Base-by-base conservation (phyloP, 192 early-diverging fungal genomes). In the Jimgerdemannia lactiflua region DNA sequence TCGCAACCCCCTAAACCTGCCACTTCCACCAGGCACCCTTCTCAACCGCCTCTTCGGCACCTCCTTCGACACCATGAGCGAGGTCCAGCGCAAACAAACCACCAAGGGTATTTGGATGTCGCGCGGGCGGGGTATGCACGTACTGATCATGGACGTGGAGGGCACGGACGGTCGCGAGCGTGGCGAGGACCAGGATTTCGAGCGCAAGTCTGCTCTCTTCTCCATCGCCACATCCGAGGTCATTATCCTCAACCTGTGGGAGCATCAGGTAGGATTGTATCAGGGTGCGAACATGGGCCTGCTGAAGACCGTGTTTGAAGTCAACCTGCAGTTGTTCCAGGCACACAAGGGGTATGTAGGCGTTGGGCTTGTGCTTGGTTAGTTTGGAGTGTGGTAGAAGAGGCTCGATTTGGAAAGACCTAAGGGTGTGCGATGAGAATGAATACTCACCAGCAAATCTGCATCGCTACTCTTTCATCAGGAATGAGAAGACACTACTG, bases 211-310 rank as follows among this genome's bases (percentile, higher is more conserved):
- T 75, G 97, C 98, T 20, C 84, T 99, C 49, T 99, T 99, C 80
- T 97, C 97, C 11, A 87, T 99, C 77, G 96, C 98, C 1, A 95
- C 95, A 8, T 86, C 92, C 4, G 96, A 99, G 81, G 97, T 99
- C 42, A 87, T 99, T 65, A 92, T 99, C 64, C 90, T 99, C 71
- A 99, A 99, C 82, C 90, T 99, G 86, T 99, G 97, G 95, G 98
- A 99, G 78, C 92, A 97, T 80, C 92, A 92, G 79, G 96, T 99
- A 40, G 98, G 97, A 42, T 86, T 99, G 42, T 99, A 99, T 87
- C 94, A 99, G 79, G 97, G 98, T 39, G 98, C 98, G 43, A 99
- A 99, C 78, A 96, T 99, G 95, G 96, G 96, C 19, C 84, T 99
- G 59, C 85, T 99, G 19, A 99, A 98, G 84, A 99, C 97, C 4